Conservation (phyloP, 345 rosid species). For the Gossypium turneri region DNA sequence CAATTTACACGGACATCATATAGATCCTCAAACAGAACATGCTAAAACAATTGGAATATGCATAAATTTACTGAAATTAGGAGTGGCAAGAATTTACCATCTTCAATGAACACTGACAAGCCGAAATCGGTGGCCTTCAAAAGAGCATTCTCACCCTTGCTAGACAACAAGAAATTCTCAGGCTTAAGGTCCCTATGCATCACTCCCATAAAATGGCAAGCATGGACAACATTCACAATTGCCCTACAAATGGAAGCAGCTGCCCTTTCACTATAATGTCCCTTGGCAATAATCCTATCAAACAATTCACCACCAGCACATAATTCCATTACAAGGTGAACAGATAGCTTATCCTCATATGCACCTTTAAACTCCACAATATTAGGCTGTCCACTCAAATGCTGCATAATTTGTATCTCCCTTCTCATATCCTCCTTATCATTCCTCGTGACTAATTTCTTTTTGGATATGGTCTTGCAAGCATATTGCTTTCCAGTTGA, state of each 20-base stretch:
- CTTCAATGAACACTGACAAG: constrained; percentile 58
- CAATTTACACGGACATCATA: neutral
- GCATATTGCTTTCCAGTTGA: constrained; percentile 63
- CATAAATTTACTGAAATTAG: neutral
- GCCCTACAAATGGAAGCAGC: constrained; percentile 68
- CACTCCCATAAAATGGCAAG: constrained; percentile 89
- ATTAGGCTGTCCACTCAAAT: constrained; percentile 87
- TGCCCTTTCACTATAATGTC: constrained; percentile 74
- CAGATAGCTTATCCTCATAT: constrained; percentile 77
- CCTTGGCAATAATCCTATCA: constrained; percentile 69
- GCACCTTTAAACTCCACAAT: constrained; percentile 86
- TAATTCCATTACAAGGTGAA: constrained; percentile 85
- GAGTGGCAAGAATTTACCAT: constrained; percentile 27
- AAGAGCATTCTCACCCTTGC: constrained; percentile 54
- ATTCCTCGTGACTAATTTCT: constrained; percentile 54
- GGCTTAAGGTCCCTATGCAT: constrained; percentile 92
- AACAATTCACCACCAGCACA: constrained; percentile 94
- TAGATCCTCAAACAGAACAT: neutral
- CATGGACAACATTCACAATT: constrained; percentile 72
- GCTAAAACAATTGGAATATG: neutral
- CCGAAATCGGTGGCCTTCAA: constrained; percentile 89
- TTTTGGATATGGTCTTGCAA: constrained; percentile 82
- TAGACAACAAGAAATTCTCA: constrained; percentile 81
- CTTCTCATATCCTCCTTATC: constrained; percentile 77
- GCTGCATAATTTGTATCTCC: constrained; percentile 95